phyloP scores from a whole-genome alignment of 2,329 filamentous ascomycete genomes.

The Didymella sp. region DNA sequence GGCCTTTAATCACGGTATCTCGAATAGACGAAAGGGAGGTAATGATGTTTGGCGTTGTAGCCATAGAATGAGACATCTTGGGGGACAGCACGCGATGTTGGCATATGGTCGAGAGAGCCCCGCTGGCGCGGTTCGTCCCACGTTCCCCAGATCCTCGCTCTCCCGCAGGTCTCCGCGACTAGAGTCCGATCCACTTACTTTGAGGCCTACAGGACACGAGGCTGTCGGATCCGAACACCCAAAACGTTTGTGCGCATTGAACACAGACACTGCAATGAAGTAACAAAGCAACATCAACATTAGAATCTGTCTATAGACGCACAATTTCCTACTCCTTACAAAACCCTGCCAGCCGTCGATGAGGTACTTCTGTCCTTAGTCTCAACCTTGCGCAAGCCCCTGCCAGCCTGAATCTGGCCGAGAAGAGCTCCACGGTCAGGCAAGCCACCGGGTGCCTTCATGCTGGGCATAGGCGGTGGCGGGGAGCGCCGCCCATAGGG shows the following conservation, averaged over 20 bases:
- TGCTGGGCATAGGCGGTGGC: conserved; percentile 55
- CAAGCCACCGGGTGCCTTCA: conserved; percentile 38
- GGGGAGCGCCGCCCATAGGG: conserved; percentile 45
- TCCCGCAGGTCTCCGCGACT: neutral
- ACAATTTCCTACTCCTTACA: conserved; percentile 27
- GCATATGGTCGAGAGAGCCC: conserved; percentile 1
- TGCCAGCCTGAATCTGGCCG: conserved; percentile 83
- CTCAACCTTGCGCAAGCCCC: conserved; percentile 79
- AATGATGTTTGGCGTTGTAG: neutral
- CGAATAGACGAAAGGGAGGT: neutral
- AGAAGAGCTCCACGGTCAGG: conserved; percentile 67
- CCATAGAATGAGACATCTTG: neutral
- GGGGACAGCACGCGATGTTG: neutral
- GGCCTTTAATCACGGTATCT: neutral
- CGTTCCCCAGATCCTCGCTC: conserved; percentile 7
- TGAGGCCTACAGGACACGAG: neutral
- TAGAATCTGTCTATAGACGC: conserved; percentile 29
- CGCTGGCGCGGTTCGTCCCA: conserved; percentile 2
- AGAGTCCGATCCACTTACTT: neutral
- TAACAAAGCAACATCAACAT: conserved; percentile 8
- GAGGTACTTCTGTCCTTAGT: conserved; percentile 86
- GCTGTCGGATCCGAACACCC: neutral
- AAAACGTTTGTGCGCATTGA: neutral
- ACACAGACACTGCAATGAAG: too few relatives aligned
- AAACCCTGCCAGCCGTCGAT: conserved; percentile 76